Percentiles rank a stretch among this genome's conserved stretches.
phyloP scores from a whole-genome alignment of 2,329 filamentous ascomycete species.

The Nigrospora oryzae region DNA sequence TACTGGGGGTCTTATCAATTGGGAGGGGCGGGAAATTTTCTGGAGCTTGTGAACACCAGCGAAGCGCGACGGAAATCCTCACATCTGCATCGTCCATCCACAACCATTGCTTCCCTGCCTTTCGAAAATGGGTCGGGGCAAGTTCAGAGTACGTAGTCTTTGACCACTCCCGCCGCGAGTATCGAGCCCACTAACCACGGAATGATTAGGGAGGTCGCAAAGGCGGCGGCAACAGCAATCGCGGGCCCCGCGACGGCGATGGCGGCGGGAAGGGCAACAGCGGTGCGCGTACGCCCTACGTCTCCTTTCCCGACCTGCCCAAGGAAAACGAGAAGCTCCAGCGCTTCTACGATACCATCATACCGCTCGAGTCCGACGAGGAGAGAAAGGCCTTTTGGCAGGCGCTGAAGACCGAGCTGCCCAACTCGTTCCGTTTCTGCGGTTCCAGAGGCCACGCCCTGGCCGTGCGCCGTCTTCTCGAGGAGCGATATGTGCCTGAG shows the following conservation, averaged over 20 bases:
- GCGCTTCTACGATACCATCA: conserved; percentile 73
- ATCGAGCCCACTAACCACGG: background rate
- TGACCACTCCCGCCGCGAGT: background rate
- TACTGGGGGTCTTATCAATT: background rate
- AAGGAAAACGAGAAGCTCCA: conserved; percentile 83
- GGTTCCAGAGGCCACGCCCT: conserved; percentile 95
- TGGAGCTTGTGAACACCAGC: background rate
- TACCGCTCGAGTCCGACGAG: conserved; percentile 71
- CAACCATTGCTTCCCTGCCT: background rate
- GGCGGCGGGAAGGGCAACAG: conserved; percentile 30
- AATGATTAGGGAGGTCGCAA: conserved; percentile 18
- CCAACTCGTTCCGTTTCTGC: conserved; percentile 96
- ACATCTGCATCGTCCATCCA: background rate
- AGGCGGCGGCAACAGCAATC: conserved; percentile 13
- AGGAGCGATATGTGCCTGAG: conserved; percentile 82
- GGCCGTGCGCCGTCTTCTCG: conserved; percentile 79
- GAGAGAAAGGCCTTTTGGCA: conserved; percentile 81
- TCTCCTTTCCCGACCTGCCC: conserved; percentile 50
- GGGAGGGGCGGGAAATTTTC: too few species aligned
- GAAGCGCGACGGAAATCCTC: conserved; percentile 19
- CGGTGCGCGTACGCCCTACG: conserved; percentile 28
- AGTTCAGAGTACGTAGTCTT: background rate
- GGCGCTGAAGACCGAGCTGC: conserved; percentile 72
- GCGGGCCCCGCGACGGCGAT: conserved; percentile 18
- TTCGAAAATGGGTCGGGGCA: background rate